A percentile compares a stretch with the other conserved stretches of the same genome.
Evolutionary conservation across 805 yeast genomes (phyloP).

Genomic region (Allodekkera sacchari): DNA sequence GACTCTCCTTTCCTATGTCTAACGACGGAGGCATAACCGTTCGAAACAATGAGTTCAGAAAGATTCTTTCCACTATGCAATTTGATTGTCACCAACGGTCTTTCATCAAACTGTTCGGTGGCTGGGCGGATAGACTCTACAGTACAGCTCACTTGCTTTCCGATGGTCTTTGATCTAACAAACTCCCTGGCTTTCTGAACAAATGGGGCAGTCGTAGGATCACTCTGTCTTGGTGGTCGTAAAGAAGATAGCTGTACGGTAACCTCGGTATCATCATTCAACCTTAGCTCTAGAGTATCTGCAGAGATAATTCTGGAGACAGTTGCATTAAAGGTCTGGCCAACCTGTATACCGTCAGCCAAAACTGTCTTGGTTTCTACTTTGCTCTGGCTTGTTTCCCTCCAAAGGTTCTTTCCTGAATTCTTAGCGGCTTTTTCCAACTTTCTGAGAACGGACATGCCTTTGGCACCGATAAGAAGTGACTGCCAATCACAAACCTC

Average conservation of each 20-base stretch:
- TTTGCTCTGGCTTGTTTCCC: slow-evolving; percentile 23
- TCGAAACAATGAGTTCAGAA: slow-evolving; percentile 48
- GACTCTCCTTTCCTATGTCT: slow-evolving; percentile 68
- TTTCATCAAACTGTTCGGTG: slow-evolving; percentile 52
- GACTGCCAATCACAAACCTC: slow-evolving; percentile 80
- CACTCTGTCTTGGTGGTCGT: slow-evolving; percentile 64
- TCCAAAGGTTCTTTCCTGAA: slow-evolving; percentile 52
- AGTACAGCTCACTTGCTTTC: slow-evolving; percentile 53
- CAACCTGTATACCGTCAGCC: slow-evolving; percentile 9
- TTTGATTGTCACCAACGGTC: slow-evolving; percentile 55
- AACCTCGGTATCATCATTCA: slow-evolving; percentile 41
- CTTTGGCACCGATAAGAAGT: slow-evolving; percentile 50
- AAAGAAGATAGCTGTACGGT: slow-evolving; percentile 72
- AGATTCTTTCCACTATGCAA: slow-evolving; percentile 46
- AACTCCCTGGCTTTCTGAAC: slow-evolving; percentile 66
- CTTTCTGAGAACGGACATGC: slow-evolving; percentile 53
- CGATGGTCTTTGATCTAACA: slow-evolving; percentile 59
- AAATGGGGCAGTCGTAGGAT: slow-evolving; percentile 46
- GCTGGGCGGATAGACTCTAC: slow-evolving; percentile 60
- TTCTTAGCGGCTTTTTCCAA: slow-evolving; percentile 56
- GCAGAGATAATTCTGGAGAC: slow-evolving; percentile 57
- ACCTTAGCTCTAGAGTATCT: slow-evolving; percentile 54
- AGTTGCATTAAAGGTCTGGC: slow-evolving; percentile 36
- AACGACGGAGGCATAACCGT: slow-evolving; percentile 72
- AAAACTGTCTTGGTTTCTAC: slow-evolving; percentile 5